These are phyloP conservation scores for Primulina huaijiensis DNA, from an alignment of 257 asterid genomes.

Conservation along the genomic window DNA sequence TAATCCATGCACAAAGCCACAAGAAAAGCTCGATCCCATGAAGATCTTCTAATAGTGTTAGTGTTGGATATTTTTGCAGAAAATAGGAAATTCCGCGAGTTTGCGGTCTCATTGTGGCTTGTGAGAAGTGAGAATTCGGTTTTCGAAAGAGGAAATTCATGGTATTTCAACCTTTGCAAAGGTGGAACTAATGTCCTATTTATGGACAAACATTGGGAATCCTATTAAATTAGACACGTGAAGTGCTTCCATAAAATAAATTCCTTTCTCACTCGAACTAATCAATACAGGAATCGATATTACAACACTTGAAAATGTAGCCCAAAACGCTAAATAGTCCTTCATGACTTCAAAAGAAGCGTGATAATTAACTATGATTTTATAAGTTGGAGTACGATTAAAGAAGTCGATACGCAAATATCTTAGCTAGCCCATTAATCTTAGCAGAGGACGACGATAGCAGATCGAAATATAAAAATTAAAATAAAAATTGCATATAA, in stretches of 20 bases:
- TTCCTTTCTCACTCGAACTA: slow-evolving; percentile 29
- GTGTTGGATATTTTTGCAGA: background rate
- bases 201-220: slow-evolving; percentile 40
- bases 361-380: too few relatives aligned
- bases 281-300: slow-evolving; percentile 33
- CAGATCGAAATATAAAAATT: too few relatives aligned
- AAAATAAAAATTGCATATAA: too few relatives aligned
- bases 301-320: slow-evolving; percentile 32
- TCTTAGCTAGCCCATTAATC: too few relatives aligned
- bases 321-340: slow-evolving; percentile 41
- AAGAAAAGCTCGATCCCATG: background rate
- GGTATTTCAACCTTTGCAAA: background rate
- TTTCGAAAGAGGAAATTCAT: background rate
- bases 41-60: slow-evolving; percentile 9
- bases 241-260: slow-evolving; percentile 29
- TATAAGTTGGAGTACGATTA: too few relatives aligned
- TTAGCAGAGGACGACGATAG: too few relatives aligned
- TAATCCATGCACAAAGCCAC: background rate
- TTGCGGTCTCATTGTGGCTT: background rate
- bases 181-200: background rate
- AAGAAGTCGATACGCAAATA: too few relatives aligned
- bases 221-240: slow-evolving; percentile 35
- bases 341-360: slow-evolving; percentile 12
- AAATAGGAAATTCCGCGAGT: background rate
- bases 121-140: background rate